Conservation (phyloP, 495 filamentous ascomycete genomes). For the Cairneyella variabilis region DNA sequence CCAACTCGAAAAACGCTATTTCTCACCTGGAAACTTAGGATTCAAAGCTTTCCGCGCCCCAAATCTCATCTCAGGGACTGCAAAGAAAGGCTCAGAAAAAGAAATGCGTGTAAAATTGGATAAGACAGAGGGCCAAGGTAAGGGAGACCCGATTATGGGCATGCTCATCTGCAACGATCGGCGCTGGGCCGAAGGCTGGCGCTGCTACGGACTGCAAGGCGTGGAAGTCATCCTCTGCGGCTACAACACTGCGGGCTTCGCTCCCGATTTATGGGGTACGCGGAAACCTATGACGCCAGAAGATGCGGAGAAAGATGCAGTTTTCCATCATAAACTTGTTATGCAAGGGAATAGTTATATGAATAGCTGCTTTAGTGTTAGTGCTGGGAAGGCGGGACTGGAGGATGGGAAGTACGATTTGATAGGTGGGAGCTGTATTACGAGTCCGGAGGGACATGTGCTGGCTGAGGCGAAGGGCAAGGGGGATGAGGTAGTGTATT, state of each 20-base stretch:
- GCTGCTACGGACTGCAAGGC: conserved; percentile 42
- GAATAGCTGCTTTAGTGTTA: conserved; percentile 44
- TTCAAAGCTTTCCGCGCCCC: conserved; percentile 45
- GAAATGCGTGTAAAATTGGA: too few species aligned
- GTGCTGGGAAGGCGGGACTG: conserved; percentile 38
- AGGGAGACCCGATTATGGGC: conserved; percentile 44
- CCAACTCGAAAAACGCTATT: conserved; percentile 50
- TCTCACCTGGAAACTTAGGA: conserved; percentile 42
- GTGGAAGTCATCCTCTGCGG: conserved; percentile 44
- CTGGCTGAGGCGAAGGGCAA: conserved; percentile 39
- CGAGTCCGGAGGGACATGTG: conserved; percentile 44
- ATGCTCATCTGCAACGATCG: conserved; percentile 52
- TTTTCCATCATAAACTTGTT: conserved; percentile 43
- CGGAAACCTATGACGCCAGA: conserved; percentile 34
- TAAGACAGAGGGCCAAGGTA: too few species aligned
- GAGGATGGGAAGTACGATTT: conserved; percentile 43
- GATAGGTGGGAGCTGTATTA: conserved; percentile 46
- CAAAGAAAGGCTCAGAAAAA: conserved; percentile 19
- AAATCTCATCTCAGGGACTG: conserved; percentile 28
- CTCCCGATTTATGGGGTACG: conserved; percentile 40
- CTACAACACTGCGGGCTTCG: conserved; percentile 44
- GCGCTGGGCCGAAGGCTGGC: conserved; percentile 46
- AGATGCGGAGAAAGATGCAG: conserved; percentile 36
- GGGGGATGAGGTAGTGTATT: conserved; percentile 44
- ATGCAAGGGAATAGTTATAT: conserved; percentile 44